Conservation (phyloP, 2,329 filamentous ascomycete genomes). For the Leptosphaerulina australis region DNA sequence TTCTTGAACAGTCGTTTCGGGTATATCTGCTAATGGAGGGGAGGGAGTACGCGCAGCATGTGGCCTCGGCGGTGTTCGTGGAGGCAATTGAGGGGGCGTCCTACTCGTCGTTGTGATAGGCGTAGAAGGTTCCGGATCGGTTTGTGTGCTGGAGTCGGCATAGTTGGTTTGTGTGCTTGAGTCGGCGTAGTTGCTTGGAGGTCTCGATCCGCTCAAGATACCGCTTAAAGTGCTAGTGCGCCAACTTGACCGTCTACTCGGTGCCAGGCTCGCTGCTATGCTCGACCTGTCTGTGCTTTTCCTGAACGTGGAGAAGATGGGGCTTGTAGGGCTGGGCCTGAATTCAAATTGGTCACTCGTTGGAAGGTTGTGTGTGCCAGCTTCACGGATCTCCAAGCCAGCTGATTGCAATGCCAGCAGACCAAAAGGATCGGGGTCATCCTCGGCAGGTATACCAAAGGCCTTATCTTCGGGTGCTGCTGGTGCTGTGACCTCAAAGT, state of each 20-base stretch:
- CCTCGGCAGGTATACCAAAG: conserved; percentile 78
- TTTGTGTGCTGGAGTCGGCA: conserved; percentile 67
- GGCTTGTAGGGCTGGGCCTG: conserved; percentile 76
- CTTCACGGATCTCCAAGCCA: conserved; percentile 87
- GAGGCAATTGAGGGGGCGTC: conserved; percentile 32
- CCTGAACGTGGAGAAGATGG: conserved; percentile 66
- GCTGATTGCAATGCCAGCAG: conserved; percentile 89
- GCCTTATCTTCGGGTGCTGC: conserved; percentile 45
- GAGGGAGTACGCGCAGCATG: conserved; percentile 26
- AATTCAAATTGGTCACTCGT: conserved; percentile 83
- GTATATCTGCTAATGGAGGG: conserved; percentile 43
- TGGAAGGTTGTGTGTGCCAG: conserved; percentile 76
- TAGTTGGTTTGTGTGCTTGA: conserved; percentile 44
- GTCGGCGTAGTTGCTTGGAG: conserved; percentile 57
- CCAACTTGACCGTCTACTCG: conserved; percentile 70
- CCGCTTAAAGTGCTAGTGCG: conserved; percentile 71
- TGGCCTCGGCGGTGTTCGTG: conserved; percentile 21
- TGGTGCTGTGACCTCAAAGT: conserved; percentile 63
- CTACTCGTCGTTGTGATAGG: conserved; percentile 16
- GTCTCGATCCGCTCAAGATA: conserved; percentile 60
- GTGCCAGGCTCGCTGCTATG: conserved; percentile 47
- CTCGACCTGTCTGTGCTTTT: conserved; percentile 72
- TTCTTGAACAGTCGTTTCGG: conserved; percentile 38
- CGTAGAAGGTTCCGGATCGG: conserved; percentile 53
- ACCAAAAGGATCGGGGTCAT: conserved; percentile 91